Evolutionary conservation across 2,329 filamentous ascomycete species (phyloP), one percentile per base, ranked within the genome.

Genomic region (Cladosporium oxysporum): DNA sequence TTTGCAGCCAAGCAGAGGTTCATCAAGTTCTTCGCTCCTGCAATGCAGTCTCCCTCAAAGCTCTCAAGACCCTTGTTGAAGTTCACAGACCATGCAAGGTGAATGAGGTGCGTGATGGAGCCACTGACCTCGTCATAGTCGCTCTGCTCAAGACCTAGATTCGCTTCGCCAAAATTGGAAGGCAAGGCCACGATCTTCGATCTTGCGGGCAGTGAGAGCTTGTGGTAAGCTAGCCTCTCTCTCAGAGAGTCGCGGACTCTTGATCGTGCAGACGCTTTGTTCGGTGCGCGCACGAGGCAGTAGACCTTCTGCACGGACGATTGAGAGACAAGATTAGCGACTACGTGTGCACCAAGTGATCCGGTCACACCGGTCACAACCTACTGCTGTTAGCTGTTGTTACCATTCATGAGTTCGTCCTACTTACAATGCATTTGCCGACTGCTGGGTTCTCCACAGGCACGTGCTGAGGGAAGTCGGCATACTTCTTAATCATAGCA

Each of bases 281-380:
- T 74, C 0, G 74, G 69, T 0, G 83, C 82, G 26, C 85, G 79
- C 5, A 86, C 82, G 85, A 77, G 70, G 61, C 73, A 78, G 66
- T 71, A 75, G 23, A 79, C 67, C 28, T 74, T 74, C 3, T 55
- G 66, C 4, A 78, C 71, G 1, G 52, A 63, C 1, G 69, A 57
- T 14, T 74, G 71, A 5, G 57, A 62, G 7, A 79, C 70, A 1
- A 78, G 68, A 28, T 66, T 66, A 14, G 75, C 67, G 1, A 79
- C 71, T 2, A 78, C 61, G 62, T 77, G 76, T 35, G 71, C 74
- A 4, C 78, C 78, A 2, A 79, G 71, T 0, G 76, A 74, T n/a
- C 77, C 78, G 1, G 77, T 79, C 0, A 72, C 73, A 1, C 78
- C 78, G 3, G 78, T 79, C 8, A 79, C 72, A 10, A 68, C 75